These are phyloP conservation scores for Tilletia setariae DNA, from an alignment of 1,284 basidiomycete species.

Conservation along the genomic window DNA sequence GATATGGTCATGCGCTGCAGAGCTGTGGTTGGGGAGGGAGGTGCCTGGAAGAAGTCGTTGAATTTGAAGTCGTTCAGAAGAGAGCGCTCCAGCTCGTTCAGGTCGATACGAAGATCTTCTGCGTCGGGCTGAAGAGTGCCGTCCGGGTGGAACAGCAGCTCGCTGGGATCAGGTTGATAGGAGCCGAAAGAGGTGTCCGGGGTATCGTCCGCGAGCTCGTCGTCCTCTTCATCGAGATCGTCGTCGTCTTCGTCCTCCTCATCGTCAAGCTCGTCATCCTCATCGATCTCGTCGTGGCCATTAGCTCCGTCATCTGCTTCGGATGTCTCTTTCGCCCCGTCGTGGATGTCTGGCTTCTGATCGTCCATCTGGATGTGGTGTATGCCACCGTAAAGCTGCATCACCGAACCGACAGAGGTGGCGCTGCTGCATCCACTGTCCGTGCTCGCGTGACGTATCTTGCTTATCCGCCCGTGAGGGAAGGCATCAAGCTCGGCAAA, in stretches of 20 bases:
- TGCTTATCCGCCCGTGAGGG: not conserved
- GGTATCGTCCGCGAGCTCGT: no score
- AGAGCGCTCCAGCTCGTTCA: slow-evolving; percentile 6
- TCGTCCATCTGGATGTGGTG: not conserved
- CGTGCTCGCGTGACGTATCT: not conserved
- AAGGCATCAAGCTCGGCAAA: not conserved
- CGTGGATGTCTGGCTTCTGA: not conserved
- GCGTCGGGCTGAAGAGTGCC: slow-evolving; percentile 17
- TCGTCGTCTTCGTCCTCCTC: no score
- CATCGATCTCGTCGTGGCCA: not conserved
- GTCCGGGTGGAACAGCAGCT: slow-evolving; percentile 11
- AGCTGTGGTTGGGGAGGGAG: no score
- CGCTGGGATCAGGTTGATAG: not conserved
- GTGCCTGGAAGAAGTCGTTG: no score
- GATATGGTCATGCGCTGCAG: no score
- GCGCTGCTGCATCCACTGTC: slow-evolving; percentile 9
- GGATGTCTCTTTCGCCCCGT: not conserved
- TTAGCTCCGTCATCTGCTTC: not conserved
- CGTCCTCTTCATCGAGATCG: not conserved
- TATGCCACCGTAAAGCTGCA: no score
- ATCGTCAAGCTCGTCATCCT: not conserved
- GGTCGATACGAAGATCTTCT: slow-evolving; percentile 19
- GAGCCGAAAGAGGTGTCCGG: no score
- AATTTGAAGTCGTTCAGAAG: no score
- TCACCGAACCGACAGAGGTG: not conserved